Base-by-base conservation (phyloP, 2,329 filamentous ascomycete species). In the Aspergillus melleus region DNA sequence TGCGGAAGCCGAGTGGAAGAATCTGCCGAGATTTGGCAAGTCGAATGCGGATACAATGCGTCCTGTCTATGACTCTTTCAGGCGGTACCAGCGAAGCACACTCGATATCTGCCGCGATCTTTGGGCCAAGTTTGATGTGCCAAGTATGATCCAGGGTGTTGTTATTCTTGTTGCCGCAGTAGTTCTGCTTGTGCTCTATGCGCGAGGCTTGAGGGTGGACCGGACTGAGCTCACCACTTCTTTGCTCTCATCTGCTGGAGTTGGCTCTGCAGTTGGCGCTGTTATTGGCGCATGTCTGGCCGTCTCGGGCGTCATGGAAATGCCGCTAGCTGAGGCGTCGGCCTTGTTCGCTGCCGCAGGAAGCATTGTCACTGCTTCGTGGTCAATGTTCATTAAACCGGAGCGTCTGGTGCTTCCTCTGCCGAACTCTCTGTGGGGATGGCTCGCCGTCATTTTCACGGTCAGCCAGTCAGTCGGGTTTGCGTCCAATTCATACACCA, bases 401-500 rank as follows among this genome's bases (percentile, higher is more conserved):
- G 67, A 64, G 10, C 66, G 66, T 19, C 70, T 87, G 42, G 71
- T 70, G 52, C 74, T 79, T 16, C 82, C 91, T 39, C 67, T 92
- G 10, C 93, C 92, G 0, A 85, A 77, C n/a, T 90, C 86, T 0
- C 79, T 93, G 56, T 99, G 94, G 93, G 90, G 92, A n/a, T 94
- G 91, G 88, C 80, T 96, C 60, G 88, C 91, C 6, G 80, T 91
- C 26, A 74, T 93, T 14, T 92, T 96, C 66, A 92, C 92, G 0
- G 75, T 92, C n/a, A 87, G 90, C 62, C 91, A 96, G 71, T 96
- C 92, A n/a, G 81, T 91, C 54, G 94, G 95, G 8, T 99, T 98
- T 74, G 94, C 94, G 0, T 95, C 95, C 3, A 99, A 99, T 77
- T 99, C 95, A 0, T 99, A 93, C 77, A 98, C 94, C 0, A 96